These are phyloP conservation scores for Camellia sinensis DNA, from an alignment of 148 eudicot species.

Conservation along the genomic window DNA sequence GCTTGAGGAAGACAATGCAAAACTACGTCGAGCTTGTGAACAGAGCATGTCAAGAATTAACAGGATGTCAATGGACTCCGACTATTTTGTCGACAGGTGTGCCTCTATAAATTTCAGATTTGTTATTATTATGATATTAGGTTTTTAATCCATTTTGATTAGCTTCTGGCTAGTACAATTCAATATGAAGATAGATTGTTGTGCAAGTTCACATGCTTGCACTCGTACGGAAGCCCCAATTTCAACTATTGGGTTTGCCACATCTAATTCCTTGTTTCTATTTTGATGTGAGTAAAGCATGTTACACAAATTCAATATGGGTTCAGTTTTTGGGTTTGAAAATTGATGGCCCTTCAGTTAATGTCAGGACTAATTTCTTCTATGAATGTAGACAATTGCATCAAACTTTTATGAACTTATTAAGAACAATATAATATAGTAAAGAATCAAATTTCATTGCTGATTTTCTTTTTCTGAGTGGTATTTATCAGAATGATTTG, in stretches of 20 bases:
- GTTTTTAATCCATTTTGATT: neutral
- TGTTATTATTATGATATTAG: neutral
- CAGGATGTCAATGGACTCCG: slow-evolving; percentile 97
- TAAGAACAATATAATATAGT: neutral
- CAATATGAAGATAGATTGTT: neutral
- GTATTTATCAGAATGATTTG: too few species aligned
- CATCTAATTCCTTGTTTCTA: too few species aligned
- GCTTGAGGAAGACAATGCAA: slow-evolving; percentile 87
- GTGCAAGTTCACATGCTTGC: neutral
- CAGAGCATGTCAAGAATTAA: slow-evolving; percentile 98
- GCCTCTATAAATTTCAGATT: slow-evolving; percentile 11
- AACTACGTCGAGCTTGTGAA: slow-evolving; percentile 89
- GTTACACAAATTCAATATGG: neutral
- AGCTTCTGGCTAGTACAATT: neutral
- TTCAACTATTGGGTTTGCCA: neutral
- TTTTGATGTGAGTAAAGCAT: too few species aligned
- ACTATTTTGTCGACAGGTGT: slow-evolving; percentile 92
- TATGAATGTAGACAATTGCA: neutral
- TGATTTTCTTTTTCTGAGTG: too few species aligned
- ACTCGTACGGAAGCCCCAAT: neutral
- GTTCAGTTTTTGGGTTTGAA: neutral
- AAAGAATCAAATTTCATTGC: neutral
- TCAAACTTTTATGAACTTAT: neutral
- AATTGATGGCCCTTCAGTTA: neutral
- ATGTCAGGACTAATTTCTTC: neutral